A percentile compares a stretch with the other conserved stretches of the same genome.
phyloP scores from a whole-genome alignment of 2,329 filamentous ascomycete genomes.

The Aspergillus novoparasiticus region DNA sequence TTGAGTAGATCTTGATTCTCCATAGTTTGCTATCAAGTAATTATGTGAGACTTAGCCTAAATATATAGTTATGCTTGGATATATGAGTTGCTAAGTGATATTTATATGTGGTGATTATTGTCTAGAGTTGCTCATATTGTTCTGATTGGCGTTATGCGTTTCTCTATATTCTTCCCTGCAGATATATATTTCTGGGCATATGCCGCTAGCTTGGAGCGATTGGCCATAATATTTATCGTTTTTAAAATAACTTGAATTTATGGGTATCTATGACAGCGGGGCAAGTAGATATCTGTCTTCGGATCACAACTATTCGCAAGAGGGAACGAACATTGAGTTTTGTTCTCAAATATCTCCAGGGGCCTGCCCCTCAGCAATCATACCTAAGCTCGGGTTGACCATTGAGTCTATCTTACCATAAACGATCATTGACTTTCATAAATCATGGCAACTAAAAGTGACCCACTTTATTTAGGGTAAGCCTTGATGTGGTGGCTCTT shows the following conservation, averaged over 20 bases:
- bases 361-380: background rate
- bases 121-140: background rate
- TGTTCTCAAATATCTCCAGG: background rate
- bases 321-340: background rate
- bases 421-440: background rate
- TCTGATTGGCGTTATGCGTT: background rate
- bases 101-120: background rate
- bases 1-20: background rate
- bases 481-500: constrained; percentile 96
- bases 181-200: background rate
- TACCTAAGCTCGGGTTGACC: background rate
- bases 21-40: background rate
- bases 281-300: background rate
- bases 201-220: too few species aligned
- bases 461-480: constrained; percentile 54
- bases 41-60: background rate
- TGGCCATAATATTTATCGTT: background rate
- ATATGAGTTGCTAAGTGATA: background rate
- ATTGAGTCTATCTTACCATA: background rate
- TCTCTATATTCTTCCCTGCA: background rate
- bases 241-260: background rate
- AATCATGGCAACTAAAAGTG: background rate
- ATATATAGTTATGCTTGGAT: background rate
- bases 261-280: background rate
- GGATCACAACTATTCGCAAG: background rate